These are phyloP conservation scores for Yarrowia sp. DNA, from an alignment of 805 yeast species.

Conservation along the genomic window DNA sequence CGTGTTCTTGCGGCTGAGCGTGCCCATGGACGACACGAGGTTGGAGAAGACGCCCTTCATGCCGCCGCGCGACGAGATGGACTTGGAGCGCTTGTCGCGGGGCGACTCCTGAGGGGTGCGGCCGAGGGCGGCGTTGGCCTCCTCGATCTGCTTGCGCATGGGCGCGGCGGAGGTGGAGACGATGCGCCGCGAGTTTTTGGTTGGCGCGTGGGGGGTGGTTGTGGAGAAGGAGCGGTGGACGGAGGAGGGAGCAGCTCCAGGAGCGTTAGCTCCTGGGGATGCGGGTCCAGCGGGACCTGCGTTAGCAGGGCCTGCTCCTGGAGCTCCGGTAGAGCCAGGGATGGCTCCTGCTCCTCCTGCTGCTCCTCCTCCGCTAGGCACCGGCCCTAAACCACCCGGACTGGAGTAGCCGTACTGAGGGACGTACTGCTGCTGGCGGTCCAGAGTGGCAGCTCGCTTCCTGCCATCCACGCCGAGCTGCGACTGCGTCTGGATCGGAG, in stretches of 20 bases:
- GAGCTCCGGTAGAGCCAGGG: no score
- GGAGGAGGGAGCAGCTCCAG: not conserved
- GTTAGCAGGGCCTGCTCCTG: no score
- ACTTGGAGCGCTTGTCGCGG: not conserved
- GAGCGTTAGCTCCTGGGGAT: not conserved
- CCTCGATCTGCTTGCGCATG: constrained; percentile 15
- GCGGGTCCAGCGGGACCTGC: not conserved
- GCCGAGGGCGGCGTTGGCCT: constrained; percentile 12
- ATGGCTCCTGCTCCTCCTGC: no score
- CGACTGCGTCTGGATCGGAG: constrained; percentile 10
- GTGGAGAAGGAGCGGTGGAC: constrained; percentile 13
- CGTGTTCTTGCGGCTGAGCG: constrained; percentile 9
- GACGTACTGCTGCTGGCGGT: constrained; percentile 21
- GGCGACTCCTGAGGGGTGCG: not conserved
- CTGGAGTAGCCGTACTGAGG: not conserved
- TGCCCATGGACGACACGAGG: constrained; percentile 10
- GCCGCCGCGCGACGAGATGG: not conserved
- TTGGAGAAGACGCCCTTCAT: constrained; percentile 19
- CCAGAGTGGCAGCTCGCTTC: constrained; percentile 15
- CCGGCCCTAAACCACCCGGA: not conserved
- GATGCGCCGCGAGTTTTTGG: constrained; percentile 16
- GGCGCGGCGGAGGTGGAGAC: constrained; percentile 18
- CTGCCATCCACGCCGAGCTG: constrained; percentile 7
- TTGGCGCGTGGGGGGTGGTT: not conserved
- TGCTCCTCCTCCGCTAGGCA: no score